Base-by-base conservation (phyloP, 139 green algal genomes). In the Microglena sp. region DNA sequence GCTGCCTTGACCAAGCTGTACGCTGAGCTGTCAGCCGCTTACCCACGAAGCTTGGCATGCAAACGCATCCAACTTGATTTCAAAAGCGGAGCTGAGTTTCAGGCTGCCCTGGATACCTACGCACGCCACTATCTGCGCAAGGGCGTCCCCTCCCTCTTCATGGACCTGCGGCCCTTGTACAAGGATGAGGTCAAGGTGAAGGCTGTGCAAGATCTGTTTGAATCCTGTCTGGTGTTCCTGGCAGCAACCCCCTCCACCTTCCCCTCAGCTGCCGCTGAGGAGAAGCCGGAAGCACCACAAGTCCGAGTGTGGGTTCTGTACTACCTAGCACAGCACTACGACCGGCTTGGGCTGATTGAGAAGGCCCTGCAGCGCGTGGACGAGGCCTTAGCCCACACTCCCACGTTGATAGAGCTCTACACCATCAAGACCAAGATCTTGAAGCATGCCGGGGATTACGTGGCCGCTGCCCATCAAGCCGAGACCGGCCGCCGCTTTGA, bases 141-240 rank as follows among this genome's bases (percentile, higher is more conserved):
- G 30, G 94, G 94, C 36, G 82, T 99, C 34, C 94, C 94, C n/a
- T 95, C 84, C 11, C 79, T 99, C 31, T 99, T 97, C 76, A 83
- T 84, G 3, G 90, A 95, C 59, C 59, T 98, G 21, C 84, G 84
- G 63, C 77, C 86, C 8, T 71, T 99, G 24, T 95, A 97, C 76
- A 72, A 43, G 11, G 66, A 81, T 32, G n/a, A 50, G 0, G 31
- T 55, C 22, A 86, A 86, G 66, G 44, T n/a, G 4, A 27, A 28
- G 7, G n/a, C 62, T 27, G 33, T 78, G 45, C 43, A 66, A 11
- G 5, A 32, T 29, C 67, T 78, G 67, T 65, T 71, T 22, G 56
- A 71, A 62, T 4, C 15, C 15, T 80, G 73, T 64, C 22, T 29
- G 21, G 59, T 62, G 22, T 34, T 22, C 18, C 72, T 79, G 5